Conservation (phyloP, 2,329 filamentous ascomycete species). For the Biscogniauxia sp. region DNA sequence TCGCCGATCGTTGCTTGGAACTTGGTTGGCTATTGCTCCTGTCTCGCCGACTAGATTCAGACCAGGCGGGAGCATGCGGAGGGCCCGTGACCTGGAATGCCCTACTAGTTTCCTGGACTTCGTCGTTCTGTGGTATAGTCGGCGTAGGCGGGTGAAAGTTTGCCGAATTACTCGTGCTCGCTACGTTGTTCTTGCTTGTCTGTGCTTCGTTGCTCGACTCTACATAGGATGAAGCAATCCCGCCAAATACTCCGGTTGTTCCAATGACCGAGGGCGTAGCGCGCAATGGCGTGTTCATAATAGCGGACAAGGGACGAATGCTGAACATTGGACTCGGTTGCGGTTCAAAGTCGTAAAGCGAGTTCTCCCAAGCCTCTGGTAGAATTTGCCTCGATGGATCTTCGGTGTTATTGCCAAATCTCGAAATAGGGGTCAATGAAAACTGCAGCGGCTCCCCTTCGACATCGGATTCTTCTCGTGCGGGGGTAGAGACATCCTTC, state of each 20-base stretch:
- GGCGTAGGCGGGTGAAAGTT: neutral
- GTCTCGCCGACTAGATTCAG: neutral
- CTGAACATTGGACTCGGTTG: neutral
- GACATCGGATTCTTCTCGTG: neutral
- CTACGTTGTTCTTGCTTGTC: neutral
- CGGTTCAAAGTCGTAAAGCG: too few species aligned
- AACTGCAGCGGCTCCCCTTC: neutral
- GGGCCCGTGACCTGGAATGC: neutral
- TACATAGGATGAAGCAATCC: neutral
- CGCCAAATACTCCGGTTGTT: neutral
- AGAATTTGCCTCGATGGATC: neutral
- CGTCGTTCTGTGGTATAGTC: too few species aligned
- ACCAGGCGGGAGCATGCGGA: neutral
- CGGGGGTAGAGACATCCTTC: neutral
- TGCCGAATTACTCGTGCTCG: neutral
- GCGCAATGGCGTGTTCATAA: neutral
- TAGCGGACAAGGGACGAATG: neutral
- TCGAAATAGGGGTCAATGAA: conserved; percentile 3
- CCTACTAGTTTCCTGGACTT: neutral
- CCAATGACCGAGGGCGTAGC: neutral
- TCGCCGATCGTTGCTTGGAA: neutral
- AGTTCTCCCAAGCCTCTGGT: neutral
- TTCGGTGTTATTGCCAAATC: neutral
- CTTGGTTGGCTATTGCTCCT: neutral
- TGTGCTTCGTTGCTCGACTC: neutral